Percentiles rank a stretch among this genome's conserved stretches.
Evolutionary conservation across 345 rosid species (phyloP).

Genomic region (Eucalyptus grandis): DNA sequence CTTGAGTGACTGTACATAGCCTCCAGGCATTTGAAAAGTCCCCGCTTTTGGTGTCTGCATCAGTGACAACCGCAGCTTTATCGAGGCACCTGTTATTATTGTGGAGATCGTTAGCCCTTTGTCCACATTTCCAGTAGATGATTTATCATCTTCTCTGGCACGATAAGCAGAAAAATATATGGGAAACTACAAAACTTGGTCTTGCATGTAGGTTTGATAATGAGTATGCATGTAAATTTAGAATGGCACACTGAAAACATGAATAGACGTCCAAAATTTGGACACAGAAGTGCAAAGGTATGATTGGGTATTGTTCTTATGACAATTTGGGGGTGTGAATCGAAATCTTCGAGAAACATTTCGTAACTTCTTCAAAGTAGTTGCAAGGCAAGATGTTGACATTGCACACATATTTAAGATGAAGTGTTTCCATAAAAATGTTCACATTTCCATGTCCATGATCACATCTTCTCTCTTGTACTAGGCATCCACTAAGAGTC

Average conservation of each 20-base stretch:
- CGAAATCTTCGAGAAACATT: neutral
- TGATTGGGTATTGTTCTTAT: neutral
- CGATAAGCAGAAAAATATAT: neutral
- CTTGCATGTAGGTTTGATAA: neutral
- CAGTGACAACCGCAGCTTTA: constrained; percentile 26
- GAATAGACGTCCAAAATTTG: neutral
- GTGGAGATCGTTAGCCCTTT: neutral
- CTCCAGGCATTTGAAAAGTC: constrained; percentile 22
- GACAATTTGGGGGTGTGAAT: neutral
- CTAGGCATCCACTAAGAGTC: neutral
- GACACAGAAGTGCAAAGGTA: neutral
- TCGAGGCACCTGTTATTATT: constrained; percentile 23
- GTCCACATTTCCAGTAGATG: neutral
- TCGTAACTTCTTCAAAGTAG: neutral
- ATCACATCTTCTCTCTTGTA: neutral
- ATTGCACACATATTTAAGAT: neutral
- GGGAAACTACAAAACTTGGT: neutral
- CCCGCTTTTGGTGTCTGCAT: constrained; percentile 12
- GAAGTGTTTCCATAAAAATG: neutral
- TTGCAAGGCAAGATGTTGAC: neutral
- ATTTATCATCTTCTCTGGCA: neutral
- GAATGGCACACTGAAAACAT: neutral
- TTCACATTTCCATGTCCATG: neutral
- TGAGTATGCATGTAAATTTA: neutral
- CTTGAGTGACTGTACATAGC: constrained; percentile 47